Conservation (phyloP, 768 basidiomycete species). For the Trametes meyenii region DNA sequence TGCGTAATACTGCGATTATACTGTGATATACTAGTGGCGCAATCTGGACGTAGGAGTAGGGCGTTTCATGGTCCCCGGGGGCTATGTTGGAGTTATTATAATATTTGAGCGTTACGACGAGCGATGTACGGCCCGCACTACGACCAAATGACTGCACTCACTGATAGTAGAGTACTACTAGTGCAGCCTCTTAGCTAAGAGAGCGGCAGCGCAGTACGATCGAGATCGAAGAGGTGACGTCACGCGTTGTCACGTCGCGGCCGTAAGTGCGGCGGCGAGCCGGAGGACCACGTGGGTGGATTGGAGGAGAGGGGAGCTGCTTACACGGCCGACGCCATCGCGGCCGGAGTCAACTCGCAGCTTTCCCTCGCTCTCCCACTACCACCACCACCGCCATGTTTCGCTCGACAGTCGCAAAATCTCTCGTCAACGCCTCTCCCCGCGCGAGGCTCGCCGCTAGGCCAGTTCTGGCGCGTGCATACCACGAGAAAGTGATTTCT, state of each 20-base stretch:
- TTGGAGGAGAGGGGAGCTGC: constrained; percentile 10
- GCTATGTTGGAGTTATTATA: too few relatives aligned
- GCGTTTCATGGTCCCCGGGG: too few relatives aligned
- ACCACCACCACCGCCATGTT: constrained; percentile 63
- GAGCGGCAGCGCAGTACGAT: not conserved
- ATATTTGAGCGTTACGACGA: too few relatives aligned
- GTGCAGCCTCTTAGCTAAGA: too few relatives aligned
- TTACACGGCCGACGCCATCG: constrained; percentile 24
- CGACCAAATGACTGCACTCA: too few relatives aligned
- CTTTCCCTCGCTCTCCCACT: constrained; percentile 23
- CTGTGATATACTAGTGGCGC: too few relatives aligned
- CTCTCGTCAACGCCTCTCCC: constrained; percentile 48
- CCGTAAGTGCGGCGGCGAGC: not conserved
- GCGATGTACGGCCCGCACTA: too few relatives aligned
- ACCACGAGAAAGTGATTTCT: constrained; percentile 96
- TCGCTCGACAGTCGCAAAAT: constrained; percentile 58
- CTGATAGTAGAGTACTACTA: too few relatives aligned
- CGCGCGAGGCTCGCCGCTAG: constrained; percentile 45
- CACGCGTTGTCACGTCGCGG: not conserved
- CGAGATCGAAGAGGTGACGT: not conserved
- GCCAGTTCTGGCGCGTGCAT: constrained; percentile 66
- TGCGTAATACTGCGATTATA: too few relatives aligned
- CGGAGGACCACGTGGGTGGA: constrained; percentile 13
- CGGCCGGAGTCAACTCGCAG: constrained; percentile 13
- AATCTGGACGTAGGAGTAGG: too few relatives aligned